phyloP scores from a whole-genome alignment of 2,329 filamentous ascomycete species.

The Stachybotrys chartarum region DNA sequence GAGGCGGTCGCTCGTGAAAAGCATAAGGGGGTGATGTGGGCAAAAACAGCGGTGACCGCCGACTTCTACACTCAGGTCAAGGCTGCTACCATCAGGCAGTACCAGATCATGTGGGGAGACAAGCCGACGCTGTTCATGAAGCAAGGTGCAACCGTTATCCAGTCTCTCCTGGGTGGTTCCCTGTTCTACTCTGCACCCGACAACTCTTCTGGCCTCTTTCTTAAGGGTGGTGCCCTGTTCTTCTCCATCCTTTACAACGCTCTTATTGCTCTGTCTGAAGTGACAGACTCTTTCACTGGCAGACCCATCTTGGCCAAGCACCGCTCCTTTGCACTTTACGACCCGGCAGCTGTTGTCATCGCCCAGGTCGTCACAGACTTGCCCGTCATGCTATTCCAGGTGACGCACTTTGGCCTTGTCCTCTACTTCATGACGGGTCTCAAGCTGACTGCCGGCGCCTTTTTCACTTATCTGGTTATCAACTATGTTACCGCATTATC shows the following conservation, averaged over 20 bases:
- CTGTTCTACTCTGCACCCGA: conserved; percentile 58
- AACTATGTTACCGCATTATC: conserved; percentile 51
- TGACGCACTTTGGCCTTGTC: conserved; percentile 41
- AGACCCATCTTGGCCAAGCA: conserved; percentile 23
- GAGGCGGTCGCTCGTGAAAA: not conserved
- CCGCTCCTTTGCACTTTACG: conserved; percentile 22
- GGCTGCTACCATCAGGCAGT: not conserved
- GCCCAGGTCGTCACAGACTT: conserved; percentile 32
- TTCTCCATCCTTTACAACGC: conserved; percentile 30
- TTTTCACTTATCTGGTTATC: conserved; percentile 60
- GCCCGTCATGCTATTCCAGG: conserved; percentile 41
- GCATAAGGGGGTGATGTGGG: not conserved
- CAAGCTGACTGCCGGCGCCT: conserved; percentile 25
- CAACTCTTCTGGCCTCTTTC: conserved; percentile 52
- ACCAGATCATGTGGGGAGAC: not conserved
- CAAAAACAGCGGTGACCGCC: not conserved
- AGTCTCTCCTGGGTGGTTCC: conserved; percentile 57
- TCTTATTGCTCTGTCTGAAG: conserved; percentile 34
- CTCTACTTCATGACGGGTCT: conserved; percentile 25
- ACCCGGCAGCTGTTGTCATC: conserved; percentile 24
- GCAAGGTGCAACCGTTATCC: conserved; percentile 27
- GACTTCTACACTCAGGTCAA: not conserved
- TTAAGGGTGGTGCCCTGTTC: conserved; percentile 22
- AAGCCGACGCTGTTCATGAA: not conserved
- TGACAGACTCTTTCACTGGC: conserved; percentile 19